These are phyloP conservation scores for Endogone sp. DNA, from an alignment of 192 early-diverging fungal genomes.

Conservation along the genomic window DNA sequence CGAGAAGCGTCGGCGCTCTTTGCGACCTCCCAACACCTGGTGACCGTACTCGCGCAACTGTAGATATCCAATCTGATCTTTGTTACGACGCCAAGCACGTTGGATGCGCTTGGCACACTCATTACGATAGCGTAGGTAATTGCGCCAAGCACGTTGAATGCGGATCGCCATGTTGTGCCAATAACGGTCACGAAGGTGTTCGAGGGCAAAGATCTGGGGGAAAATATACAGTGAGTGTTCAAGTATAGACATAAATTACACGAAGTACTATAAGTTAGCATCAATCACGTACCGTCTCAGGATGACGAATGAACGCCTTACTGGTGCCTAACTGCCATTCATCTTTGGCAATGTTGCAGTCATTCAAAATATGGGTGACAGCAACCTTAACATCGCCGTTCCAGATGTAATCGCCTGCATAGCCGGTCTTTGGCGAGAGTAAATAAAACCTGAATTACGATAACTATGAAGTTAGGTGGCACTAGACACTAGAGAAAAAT, in stretches of 20 bases:
- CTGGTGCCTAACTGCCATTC: slow-evolving; percentile 96
- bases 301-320: slow-evolving; percentile 95
- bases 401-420: slow-evolving; percentile 85
- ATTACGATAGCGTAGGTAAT: slow-evolving; percentile 64
- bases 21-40: slow-evolving; percentile 82
- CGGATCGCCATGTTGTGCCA: slow-evolving; percentile 94
- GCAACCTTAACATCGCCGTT: slow-evolving; percentile 70
- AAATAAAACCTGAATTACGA: slow-evolving; percentile 52
- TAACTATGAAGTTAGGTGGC: background rate
- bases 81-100: slow-evolving; percentile 71
- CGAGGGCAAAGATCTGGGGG: slow-evolving; percentile 72
- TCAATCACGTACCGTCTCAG: slow-evolving; percentile 65
- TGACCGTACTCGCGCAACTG: slow-evolving; percentile 93
- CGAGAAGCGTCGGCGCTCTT: slow-evolving; percentile 89
- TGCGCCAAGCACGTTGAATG: slow-evolving; percentile 88
- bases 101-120: slow-evolving; percentile 69
- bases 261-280: background rate
- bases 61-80: slow-evolving; percentile 83
- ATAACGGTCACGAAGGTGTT: slow-evolving; percentile 90
- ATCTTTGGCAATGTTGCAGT: slow-evolving; percentile 74
- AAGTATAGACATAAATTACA: background rate
- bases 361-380: slow-evolving; percentile 75
- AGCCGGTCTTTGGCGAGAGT: slow-evolving; percentile 67
- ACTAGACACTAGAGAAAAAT: background rate
- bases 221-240: background rate